Evolutionary conservation across 2,329 filamentous ascomycete species (phyloP), one percentile per base, ranked within the genome.

Genomic region (Exophiala xenobiotica): DNA sequence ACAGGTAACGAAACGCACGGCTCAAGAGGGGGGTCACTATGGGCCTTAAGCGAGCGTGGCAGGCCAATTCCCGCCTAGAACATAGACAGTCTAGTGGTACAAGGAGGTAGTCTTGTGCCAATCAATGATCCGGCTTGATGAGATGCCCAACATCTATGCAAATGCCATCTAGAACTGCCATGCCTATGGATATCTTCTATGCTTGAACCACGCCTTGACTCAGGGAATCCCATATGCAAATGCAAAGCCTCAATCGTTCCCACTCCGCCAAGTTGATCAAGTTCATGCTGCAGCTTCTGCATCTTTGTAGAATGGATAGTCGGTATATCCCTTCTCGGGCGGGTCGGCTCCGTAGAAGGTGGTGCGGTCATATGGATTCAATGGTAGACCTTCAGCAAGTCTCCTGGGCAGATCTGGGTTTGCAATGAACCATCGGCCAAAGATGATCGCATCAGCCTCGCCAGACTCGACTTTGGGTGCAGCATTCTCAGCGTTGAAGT

Each of bases 401-500:
- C 74, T 63, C 54, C 73, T 61, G 4, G 77, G 67, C 40, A 78
- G 56, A 57, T 79, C 76, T 0, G 74, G 76, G 50, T 77, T 78
- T 39, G 73, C 74, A 9, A 73, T 70, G 49, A 78, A 79, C 40
- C 71, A 71, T 2, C 75, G 66, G 0, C 75, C 76, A 43, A 72
- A 77, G 2, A 76, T 48, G 20, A 80, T 57, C 6, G 65, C 76
- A 54, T 79, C 76, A 46, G 76, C 77, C 20, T 64, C 69, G 2
- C 70, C 71, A 1, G 73, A 67, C 53, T 78, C 75, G 8, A 80
- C 60, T 33, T 77, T 71, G 1, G 73, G 75, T 68, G 72, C 77
- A 0, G 70, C 71, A 57, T 80, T 82, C 38, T 68, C 68, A 37
- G 78, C 70, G 49, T 79, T 69, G 65, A 76, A 82, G 0, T 78